phyloP scores from a whole-genome alignment of 768 basidiomycete species.

The Boletus edulis region DNA sequence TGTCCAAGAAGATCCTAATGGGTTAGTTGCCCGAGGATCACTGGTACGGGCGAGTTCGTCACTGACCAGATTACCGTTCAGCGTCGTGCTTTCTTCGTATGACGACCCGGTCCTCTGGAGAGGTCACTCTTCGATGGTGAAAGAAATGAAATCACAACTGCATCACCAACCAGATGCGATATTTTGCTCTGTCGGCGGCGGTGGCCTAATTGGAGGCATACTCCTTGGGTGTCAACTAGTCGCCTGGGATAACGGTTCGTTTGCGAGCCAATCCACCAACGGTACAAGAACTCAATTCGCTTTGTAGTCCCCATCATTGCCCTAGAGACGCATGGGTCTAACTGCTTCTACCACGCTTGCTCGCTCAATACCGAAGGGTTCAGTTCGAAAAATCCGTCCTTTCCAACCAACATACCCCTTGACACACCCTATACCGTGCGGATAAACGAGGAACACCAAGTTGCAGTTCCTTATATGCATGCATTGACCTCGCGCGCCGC shows the following conservation, averaged over 20 bases:
- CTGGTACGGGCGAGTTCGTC: not conserved
- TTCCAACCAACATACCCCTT: conserved; percentile 26
- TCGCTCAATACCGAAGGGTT: conserved; percentile 47
- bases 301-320: conserved; percentile 62
- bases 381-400: conserved; percentile 31
- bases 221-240: conserved; percentile 61
- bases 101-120: conserved; percentile 70
- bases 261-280: not conserved
- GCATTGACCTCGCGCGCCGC: conserved; percentile 62
- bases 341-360: conserved; percentile 72
- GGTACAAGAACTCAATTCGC: not conserved
- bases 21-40: conserved; percentile 29
- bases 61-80: conserved; percentile 23
- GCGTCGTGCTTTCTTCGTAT: conserved; percentile 70
- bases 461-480: conserved; percentile 57
- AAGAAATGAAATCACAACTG: conserved; percentile 59
- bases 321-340: conserved; percentile 68
- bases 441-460: conserved; percentile 39
- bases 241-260: conserved; percentile 69
- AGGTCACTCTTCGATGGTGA: conserved; percentile 73
- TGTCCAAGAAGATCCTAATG: conserved; percentile 43
- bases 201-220: conserved; percentile 67
- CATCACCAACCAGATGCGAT: conserved; percentile 61
- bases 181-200: conserved; percentile 78
- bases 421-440: conserved; percentile 40